Evolutionary conservation across 208 protist species (phyloP), one percentile per base, ranked within the genome.

Genomic region (Jaenimonas drosophilae): DNA sequence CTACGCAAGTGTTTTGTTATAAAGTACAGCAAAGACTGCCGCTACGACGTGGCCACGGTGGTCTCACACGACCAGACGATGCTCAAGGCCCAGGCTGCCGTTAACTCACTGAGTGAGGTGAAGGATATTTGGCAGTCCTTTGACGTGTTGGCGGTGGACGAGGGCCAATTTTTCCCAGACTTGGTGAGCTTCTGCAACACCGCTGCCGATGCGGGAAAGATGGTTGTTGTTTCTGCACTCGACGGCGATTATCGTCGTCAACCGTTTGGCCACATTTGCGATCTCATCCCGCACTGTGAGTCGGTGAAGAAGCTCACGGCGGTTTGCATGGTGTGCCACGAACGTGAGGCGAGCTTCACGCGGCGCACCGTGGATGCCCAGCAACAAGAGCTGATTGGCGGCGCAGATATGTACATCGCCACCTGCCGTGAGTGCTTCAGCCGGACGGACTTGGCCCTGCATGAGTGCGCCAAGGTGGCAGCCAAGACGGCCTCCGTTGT

Each of bases 131-230:
- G 78, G 50, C 23, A 63, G 25, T n/a, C 52, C 16, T 92, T 79
- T 45, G 90, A 97, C 37, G 82, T 96, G 3, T 79, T 97, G 21
- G 93, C 87, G 1, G 79, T 98, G 17, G 93, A 97, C 47, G 93
- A 95, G 43, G 87, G 87, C 0, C 87, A 95, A 62, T 94, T 96
- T 59, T 98, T 97, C 54, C 61, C 83, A 6, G 96, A 98, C 59
- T 31, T 98, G 1, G 61, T 94, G 0, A 26, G 54, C 2, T 97
- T 97, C 62, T 81, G 70, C 59, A 86, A 84, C 34, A 45, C 19
- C 0, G 59, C 81, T 1, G 91, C 91, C 1, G 88, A 96, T 31
- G 42, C 49, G 1, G 96, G 96, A 14, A 97, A 96, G 56, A 82
- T 62, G 0, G 94, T 98, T 0, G 78, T 98, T 42, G 79, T 98